A percentile compares a stretch with the other conserved stretches of the same genome.
Evolutionary conservation across 441 rosid genomes (phyloP).

Genomic region (Brassica balearica): DNA sequence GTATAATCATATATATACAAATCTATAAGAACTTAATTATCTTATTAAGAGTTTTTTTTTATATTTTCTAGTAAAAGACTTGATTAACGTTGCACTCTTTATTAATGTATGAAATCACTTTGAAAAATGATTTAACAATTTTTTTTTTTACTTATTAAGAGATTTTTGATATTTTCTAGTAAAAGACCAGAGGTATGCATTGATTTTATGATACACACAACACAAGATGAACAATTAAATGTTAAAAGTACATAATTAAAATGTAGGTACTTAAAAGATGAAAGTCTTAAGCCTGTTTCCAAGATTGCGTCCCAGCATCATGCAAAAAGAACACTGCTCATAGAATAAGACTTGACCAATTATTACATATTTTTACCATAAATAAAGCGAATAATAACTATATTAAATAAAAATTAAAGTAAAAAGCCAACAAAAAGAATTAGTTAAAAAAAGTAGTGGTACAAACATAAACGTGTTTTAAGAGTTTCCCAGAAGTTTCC

Average conservation of each 20-base stretch:
- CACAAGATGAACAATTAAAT: background rate
- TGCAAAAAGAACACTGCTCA: slow-evolving; percentile 9
- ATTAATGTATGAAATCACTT: background rate
- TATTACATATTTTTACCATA: slow-evolving; percentile 3
- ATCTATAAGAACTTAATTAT: background rate
- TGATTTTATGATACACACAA: background rate
- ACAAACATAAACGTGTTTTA: slow-evolving; percentile 38
- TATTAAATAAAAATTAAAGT: background rate
- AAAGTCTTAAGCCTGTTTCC: slow-evolving; percentile 14
- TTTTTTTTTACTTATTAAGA: no score
- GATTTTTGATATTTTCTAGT: no score
- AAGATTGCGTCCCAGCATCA: slow-evolving; percentile 25
- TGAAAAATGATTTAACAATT: background rate
- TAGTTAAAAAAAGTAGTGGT: background rate
- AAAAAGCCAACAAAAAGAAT: background rate
- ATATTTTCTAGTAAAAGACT: background rate
- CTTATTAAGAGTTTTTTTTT: background rate
- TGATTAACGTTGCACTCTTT: background rate
- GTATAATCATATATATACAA: background rate
- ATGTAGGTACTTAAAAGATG: background rate
- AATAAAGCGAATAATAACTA: background rate
- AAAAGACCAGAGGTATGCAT: background rate
- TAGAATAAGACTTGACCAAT: slow-evolving; percentile 24
- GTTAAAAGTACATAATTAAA: background rate
- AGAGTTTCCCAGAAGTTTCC: slow-evolving; percentile 37